Evolutionary conservation across 495 filamentous ascomycete genomes (phyloP), one percentile per base, ranked within the genome.

Genomic region (Rusavskia elegans): DNA sequence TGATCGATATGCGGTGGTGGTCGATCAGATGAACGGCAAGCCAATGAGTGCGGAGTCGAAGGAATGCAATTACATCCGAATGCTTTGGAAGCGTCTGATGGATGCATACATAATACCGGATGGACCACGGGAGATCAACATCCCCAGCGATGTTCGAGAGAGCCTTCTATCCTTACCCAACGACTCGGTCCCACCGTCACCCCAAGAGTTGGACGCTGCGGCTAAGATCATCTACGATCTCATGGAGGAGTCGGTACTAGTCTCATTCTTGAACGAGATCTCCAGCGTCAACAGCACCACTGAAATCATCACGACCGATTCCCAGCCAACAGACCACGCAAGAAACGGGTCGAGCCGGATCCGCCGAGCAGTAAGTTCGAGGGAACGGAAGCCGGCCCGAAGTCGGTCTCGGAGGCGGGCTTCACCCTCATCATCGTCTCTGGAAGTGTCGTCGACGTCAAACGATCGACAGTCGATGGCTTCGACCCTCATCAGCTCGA

Each of bases 161-260:
- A 71, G 76, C 17, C 71, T 99, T 29, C 69, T 99, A 16, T 72
- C 72, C 13, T 71, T 87, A 45, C 72, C 80, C 7, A 73, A 75
- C 36, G 65, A 69, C 10, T 62, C 72, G n/a, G 67, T 70, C 3
- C 87, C 93, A 6, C 93, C 92, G 0, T 64, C 74, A 20, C 93
- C 92, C 4, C 76, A 83, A 46, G 76, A 79, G 32, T 73, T 99
- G 23, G 87, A 93, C 59, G 72, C 82, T n/a, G 92, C 92, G n/a
- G 87, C 92, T 17, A 76, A 80, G 52, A 90, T 93, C 49, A 84
- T 95, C 16, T 87, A 89, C 63, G 90, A 97, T 53, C 69, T 99
- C 54, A 97, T 99, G 87, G 89, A 96, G 60, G 92, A 96, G 59
- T 95, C 87, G 3, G 87, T 97, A 3, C 71, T 92, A 30, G 81